Percentiles rank a stretch among this genome's conserved stretches.
Evolutionary conservation across 78 protist genomes (phyloP).

Genomic region (Anaeramoeba ignava): DNA sequence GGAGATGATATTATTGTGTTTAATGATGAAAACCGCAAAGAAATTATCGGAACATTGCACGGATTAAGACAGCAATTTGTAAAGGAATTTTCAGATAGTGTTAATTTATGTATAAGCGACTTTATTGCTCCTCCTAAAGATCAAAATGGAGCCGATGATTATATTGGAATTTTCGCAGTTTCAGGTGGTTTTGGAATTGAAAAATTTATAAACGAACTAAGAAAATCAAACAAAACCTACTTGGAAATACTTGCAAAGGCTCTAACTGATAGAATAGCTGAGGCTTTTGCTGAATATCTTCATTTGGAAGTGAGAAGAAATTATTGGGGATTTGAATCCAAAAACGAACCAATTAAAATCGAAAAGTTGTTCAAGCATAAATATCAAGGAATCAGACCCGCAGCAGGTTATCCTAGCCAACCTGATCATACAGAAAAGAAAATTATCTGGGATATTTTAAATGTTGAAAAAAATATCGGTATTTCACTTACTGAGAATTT

Average conservation of each 20-base stretch:
- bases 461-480: conserved; percentile 22
- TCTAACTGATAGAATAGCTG: conserved; percentile 71
- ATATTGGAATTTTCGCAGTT: conserved; percentile 76
- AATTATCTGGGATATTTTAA: background rate
- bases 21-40: conserved; percentile 53
- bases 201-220: conserved; percentile 45
- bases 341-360: conserved; percentile 37
- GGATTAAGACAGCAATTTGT: conserved; percentile 88
- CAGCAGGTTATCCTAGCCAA: conserved; percentile 95
- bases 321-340: conserved; percentile 77
- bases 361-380: conserved; percentile 61
- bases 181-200: conserved; percentile 73
- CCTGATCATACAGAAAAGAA: conserved; percentile 97
- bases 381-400: conserved; percentile 93
- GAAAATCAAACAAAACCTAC: conserved; percentile 72
- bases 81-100: conserved; percentile 60
- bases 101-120: conserved; percentile 72
- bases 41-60: conserved; percentile 27
- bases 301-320: conserved; percentile 73
- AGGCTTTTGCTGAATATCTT: conserved; percentile 81
- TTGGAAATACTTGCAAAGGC: conserved; percentile 79
- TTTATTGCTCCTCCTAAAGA: conserved; percentile 72
- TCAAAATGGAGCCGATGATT: conserved; percentile 50
- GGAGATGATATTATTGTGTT: conserved; percentile 45
- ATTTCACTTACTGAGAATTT: conserved; percentile 67